Evolutionary conservation across 306 rosid species (phyloP), one percentile per base, ranked within the genome.

Genomic region (Medicago lupulina): DNA sequence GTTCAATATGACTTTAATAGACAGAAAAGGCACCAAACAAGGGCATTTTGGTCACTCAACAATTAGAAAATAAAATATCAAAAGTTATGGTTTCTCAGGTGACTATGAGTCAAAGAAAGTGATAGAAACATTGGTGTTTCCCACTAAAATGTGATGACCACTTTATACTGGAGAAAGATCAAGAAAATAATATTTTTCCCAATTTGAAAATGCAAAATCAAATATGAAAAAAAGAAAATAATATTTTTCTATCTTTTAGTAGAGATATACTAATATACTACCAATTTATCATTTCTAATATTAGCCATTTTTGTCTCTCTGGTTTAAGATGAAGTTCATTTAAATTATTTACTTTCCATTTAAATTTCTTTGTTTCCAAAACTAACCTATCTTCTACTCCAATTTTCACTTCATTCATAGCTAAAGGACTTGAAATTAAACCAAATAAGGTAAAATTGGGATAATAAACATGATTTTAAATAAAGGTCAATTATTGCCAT

Each of bases 51-150:
- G 82, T 69, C 89, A 9, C 74, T 65, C 78, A 66, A 85, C 25
- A 46, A 16, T 44, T 8, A 6, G 41, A 78, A 84, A 84, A 87
- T 80, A 71, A 13, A 72, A 84, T 70, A 31, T 17, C 51, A 73
- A 50, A 34, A 73, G 77, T 39, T 62, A 34, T 66, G 77, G 78
- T 57, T 63, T 76, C 84, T 85, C 88, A 70, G 65, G 79, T 51
- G 81, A 73, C 43, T 44, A 80, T 13, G 47, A 81, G 86, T 77
- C 84, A 61, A 59, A 70, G 67, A 61, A 85, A 75, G 68, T 71
- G 71, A 57, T 79, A 86, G 87, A 84, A 75, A 82, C 83, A 82
- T 64, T 57, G 47, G 81, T 67, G 83, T 80, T 82, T 84, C 90
- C 88, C 89, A 87, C 85, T 84, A 62, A 38, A 50, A 68, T 28